A percentile compares a stretch with the other conserved stretches of the same genome.
These are phyloP conservation scores for Penicillium sp. DNA, from an alignment of 2,329 filamentous ascomycete genomes.

Conservation along the genomic window DNA sequence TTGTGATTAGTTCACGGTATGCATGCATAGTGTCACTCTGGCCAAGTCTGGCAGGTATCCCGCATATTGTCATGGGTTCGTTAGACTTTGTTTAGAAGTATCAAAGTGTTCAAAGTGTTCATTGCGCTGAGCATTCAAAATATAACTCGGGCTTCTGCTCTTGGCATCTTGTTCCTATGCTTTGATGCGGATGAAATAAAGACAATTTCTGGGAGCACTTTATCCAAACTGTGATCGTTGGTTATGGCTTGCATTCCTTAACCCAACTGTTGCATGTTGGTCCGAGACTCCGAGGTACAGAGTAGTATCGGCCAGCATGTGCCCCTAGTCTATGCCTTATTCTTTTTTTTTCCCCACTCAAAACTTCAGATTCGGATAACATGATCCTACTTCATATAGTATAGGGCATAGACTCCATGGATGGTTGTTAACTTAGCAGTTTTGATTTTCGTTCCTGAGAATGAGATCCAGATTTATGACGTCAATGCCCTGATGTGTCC, in stretches of 20 bases:
- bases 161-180: background rate
- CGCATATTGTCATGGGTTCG: background rate
- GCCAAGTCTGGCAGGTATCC: background rate
- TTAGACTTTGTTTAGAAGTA: background rate
- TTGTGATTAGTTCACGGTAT: background rate
- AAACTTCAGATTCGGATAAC: background rate
- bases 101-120: background rate
- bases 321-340: background rate
- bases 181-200: background rate
- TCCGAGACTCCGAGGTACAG: background rate
- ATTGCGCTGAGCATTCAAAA: too few species aligned
- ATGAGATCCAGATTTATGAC: constrained; percentile 16
- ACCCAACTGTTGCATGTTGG: background rate
- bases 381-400: background rate
- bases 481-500: constrained; percentile 12
- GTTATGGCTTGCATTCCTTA: background rate
- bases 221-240: background rate
- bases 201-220: background rate
- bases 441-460: constrained; percentile 10
- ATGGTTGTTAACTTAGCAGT: background rate
- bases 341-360: background rate
- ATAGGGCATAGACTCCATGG: background rate
- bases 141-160: background rate
- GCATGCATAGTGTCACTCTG: background rate
- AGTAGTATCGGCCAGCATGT: background rate